phyloP scores from a whole-genome alignment of 768 basidiomycete genomes.

The Clathrus columnatus region DNA sequence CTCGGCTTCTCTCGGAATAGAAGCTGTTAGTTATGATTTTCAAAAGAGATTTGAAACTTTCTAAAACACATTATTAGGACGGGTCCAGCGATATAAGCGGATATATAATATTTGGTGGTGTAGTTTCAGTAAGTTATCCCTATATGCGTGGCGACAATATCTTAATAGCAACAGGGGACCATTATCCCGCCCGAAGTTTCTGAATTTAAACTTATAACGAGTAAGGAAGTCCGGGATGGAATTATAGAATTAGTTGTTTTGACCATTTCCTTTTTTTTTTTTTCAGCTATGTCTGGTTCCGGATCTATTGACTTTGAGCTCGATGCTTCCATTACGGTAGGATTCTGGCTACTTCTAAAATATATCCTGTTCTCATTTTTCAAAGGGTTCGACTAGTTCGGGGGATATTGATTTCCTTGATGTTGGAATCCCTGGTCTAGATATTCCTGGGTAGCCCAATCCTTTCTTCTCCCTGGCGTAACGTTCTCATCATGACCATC shows the following conservation, averaged over 20 bases:
- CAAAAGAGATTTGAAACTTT: too few species aligned
- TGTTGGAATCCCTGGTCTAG: neutral
- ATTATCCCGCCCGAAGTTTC: conserved; percentile 35
- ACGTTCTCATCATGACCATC: neutral
- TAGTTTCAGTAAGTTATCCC: conserved; percentile 20
- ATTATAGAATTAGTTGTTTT: too few species aligned
- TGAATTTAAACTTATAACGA: conserved; percentile 27
- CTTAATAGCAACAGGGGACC: conserved; percentile 23
- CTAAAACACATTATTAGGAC: too few species aligned
- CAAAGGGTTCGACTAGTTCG: neutral
- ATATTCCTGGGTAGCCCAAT: neutral
- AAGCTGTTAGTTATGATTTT: conserved; percentile 25
- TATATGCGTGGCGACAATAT: neutral
- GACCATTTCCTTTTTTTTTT: neutral
- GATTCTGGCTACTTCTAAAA: too few species aligned
- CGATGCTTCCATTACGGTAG: neutral
- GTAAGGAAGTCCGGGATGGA: too few species aligned
- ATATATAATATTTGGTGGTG: conserved; percentile 20
- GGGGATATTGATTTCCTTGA: neutral
- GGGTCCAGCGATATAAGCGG: too few species aligned
- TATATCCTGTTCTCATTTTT: neutral
- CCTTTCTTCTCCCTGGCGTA: neutral
- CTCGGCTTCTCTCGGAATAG: conserved; percentile 15
- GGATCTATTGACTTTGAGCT: neutral
- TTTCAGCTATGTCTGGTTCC: neutral